phyloP scores from a whole-genome alignment of 1,284 basidiomycete genomes.

The Athelia psychrophila region DNA sequence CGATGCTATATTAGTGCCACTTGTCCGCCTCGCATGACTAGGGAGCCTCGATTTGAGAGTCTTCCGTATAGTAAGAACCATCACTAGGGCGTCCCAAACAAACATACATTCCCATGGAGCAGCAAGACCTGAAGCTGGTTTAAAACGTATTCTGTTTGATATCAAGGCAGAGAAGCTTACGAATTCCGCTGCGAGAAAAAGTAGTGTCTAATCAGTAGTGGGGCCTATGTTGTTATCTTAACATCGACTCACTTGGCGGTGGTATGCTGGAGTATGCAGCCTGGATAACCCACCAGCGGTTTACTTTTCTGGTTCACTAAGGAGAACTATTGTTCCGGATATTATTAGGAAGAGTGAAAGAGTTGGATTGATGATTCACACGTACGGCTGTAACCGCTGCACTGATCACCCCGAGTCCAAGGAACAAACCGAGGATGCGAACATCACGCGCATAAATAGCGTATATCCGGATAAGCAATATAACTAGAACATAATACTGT shows the following conservation, averaged over 20 bases:
- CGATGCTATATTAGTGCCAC: neutral
- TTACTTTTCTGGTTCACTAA: slow-evolving; percentile 25
- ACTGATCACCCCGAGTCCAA: slow-evolving; percentile 23
- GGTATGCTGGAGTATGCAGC: slow-evolving; percentile 31
- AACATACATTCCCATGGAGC: slow-evolving; percentile 41
- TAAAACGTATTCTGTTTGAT: neutral
- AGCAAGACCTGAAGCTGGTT: slow-evolving; percentile 27
- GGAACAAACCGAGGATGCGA: slow-evolving; percentile 25
- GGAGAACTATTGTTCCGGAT: too few relatives aligned
- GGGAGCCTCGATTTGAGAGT: slow-evolving; percentile 10
- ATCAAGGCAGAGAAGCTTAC: slow-evolving; percentile 12
- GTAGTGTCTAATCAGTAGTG: neutral
- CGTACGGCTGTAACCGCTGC: slow-evolving; percentile 20
- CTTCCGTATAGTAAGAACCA: slow-evolving; percentile 32
- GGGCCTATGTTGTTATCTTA: neutral
- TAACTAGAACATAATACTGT: slow-evolving; percentile 25
- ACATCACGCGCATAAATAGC: slow-evolving; percentile 34
- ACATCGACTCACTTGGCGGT: slow-evolving; percentile 24
- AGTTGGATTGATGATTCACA: neutral
- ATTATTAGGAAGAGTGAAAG: too few relatives aligned
- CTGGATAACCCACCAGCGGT: slow-evolving; percentile 16
- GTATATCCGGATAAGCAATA: slow-evolving; percentile 37
- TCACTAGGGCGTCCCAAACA: slow-evolving; percentile 35
- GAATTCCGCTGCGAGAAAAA: slow-evolving; percentile 20
- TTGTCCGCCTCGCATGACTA: neutral